Conservation (phyloP, 345 rosid species). For the Viola odorata region DNA sequence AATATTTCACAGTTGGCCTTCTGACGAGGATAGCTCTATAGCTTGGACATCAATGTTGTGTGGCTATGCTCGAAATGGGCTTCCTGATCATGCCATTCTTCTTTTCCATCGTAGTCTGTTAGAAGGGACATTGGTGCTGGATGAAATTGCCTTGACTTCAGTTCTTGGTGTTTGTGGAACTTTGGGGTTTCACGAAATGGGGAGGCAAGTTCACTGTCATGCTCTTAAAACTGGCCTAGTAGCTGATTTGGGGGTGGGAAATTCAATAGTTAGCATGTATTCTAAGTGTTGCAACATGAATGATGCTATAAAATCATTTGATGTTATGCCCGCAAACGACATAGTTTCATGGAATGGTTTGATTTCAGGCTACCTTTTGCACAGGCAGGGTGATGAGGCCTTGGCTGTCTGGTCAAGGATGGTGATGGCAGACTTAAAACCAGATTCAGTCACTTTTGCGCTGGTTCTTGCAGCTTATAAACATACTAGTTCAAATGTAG, state of each 20-base stretch:
- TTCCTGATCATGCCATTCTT: slow-evolving; percentile 60
- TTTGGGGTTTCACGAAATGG: slow-evolving; percentile 61
- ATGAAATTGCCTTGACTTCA: slow-evolving; percentile 56
- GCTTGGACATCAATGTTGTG: slow-evolving; percentile 66
- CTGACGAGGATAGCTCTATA: slow-evolving; percentile 34
- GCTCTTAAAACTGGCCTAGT: slow-evolving; percentile 51
- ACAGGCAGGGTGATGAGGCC: slow-evolving; percentile 63
- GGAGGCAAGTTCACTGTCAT: slow-evolving; percentile 59
- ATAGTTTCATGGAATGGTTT: slow-evolving; percentile 76
- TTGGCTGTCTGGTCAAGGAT: slow-evolving; percentile 53
- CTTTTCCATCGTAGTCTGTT: slow-evolving; percentile 32
- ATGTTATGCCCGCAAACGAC: slow-evolving; percentile 42
- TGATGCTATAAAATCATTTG: slow-evolving; percentile 47
- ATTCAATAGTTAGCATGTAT: slow-evolving; percentile 71
- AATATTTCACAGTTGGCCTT: slow-evolving; percentile 51
- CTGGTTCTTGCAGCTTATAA: slow-evolving; percentile 53
- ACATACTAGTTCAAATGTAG: slow-evolving; percentile 42
- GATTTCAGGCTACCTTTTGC: slow-evolving; percentile 59
- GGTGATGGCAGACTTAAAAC: slow-evolving; percentile 34
- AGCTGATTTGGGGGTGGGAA: slow-evolving; percentile 49
- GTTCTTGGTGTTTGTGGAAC: slow-evolving; percentile 62
- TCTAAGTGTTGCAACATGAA: slow-evolving; percentile 47
- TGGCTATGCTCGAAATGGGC: slow-evolving; percentile 68
- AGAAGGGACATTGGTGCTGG: slow-evolving; percentile 46
- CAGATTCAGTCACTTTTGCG: slow-evolving; percentile 47